Conservation (phyloP, 257 asterid genomes). For the Echium plantagineum region DNA sequence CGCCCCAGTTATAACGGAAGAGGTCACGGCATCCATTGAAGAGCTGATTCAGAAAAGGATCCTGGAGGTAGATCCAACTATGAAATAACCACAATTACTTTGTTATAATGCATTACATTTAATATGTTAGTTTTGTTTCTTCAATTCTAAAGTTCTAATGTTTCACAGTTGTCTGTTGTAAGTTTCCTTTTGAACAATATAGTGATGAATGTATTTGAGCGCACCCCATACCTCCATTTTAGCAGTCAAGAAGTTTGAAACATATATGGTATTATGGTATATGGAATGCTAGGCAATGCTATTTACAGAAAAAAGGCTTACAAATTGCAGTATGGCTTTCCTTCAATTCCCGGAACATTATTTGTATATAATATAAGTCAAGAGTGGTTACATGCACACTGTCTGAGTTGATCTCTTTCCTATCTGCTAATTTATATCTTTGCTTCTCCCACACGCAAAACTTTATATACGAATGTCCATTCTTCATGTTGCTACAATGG, state of each 20-base stretch:
- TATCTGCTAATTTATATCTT: neutral
- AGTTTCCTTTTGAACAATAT: too few relatives aligned
- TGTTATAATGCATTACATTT: neutral
- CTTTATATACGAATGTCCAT: conserved; percentile 7
- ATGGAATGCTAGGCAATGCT: too few relatives aligned
- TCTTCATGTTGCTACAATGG: neutral
- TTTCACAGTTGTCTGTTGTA: neutral
- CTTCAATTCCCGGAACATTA: neutral
- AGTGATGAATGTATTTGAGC: too few relatives aligned
- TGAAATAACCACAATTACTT: neutral
- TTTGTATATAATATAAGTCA: neutral
- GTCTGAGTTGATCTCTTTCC: neutral
- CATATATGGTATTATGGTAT: too few relatives aligned
- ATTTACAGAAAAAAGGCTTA: too few relatives aligned
- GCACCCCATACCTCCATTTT: too few relatives aligned
- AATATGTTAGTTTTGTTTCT: neutral
- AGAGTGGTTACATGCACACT: neutral
- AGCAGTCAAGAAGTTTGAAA: too few relatives aligned
- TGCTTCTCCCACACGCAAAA: neutral
- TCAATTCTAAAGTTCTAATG: neutral
- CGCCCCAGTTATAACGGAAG: conserved; percentile 78
- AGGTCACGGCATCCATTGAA: conserved; percentile 74
- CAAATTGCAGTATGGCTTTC: neutral
- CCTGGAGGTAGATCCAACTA: conserved; percentile 44
- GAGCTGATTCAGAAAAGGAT: conserved; percentile 73